phyloP scores from a whole-genome alignment of 192 early-diverging fungal genomes.

The Linnemannia hyalina region DNA sequence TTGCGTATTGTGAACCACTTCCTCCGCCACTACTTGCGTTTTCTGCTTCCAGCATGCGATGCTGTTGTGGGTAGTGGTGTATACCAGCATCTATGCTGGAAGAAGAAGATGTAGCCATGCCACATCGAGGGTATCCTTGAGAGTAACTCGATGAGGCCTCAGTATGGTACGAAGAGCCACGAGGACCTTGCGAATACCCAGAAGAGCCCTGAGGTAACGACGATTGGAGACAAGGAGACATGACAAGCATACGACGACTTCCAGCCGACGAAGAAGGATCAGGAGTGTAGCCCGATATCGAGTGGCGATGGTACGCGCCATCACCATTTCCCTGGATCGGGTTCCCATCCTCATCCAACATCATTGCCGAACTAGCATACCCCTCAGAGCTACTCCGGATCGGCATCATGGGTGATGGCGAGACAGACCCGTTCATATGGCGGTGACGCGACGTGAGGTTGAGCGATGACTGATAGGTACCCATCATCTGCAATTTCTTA shows the following conservation, averaged over 20 bases:
- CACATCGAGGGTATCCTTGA: background rate
- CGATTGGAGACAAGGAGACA: conserved; percentile 19
- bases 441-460: background rate
- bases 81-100: background rate
- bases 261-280: background rate
- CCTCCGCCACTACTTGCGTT: background rate
- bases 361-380: background rate
- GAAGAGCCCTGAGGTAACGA: background rate
- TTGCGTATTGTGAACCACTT: background rate
- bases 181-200: background rate
- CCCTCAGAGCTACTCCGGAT: conserved; percentile 20
- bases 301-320: conserved; percentile 20
- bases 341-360: conserved; percentile 19
- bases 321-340: background rate
- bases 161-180: background rate
- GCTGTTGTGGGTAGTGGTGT: conserved; percentile 4
- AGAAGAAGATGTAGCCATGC: background rate
- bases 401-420: background rate
- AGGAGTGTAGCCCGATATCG: conserved; percentile 14
- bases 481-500: conserved; percentile 8
- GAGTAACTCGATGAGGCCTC: background rate
- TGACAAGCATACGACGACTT: background rate
- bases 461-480: background rate
- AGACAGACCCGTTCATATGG: background rate
- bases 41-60: conserved; percentile 1